Conservation (phyloP, 2,329 filamentous ascomycete species). For the Aspergillaceae sp. region DNA sequence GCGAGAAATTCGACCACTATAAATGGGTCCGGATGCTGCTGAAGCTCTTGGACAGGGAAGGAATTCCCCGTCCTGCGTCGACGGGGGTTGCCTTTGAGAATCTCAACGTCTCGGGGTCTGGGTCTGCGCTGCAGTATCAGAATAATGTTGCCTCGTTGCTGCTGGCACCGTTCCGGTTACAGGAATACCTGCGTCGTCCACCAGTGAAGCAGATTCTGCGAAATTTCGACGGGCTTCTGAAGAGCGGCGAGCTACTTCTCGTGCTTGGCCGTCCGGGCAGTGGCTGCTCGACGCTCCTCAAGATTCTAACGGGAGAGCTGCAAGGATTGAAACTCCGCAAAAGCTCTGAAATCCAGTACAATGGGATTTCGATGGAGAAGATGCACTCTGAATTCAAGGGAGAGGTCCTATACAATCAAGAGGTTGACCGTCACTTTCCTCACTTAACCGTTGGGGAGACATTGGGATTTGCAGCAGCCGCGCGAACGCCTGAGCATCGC, state of each 20-base stretch:
- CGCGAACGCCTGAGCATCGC: conserved; percentile 39
- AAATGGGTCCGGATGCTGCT: conserved; percentile 46
- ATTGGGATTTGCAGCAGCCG: conserved; percentile 47
- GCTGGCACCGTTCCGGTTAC: conserved; percentile 48
- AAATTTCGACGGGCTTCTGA: conserved; percentile 46
- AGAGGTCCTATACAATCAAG: conserved; percentile 33
- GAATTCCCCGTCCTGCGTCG: conserved; percentile 42
- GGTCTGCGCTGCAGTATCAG: conserved; percentile 59
- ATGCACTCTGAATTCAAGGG: conserved; percentile 57
- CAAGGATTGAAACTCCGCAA: conserved; percentile 67
- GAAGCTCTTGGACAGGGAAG: conserved; percentile 46
- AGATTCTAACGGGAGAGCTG: conserved; percentile 72
- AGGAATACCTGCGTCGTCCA: conserved; percentile 47
- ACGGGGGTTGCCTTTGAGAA: conserved; percentile 58
- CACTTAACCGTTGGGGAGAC: conserved; percentile 51
- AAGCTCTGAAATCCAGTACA: conserved; percentile 70
- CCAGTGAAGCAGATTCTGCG: conserved; percentile 48
- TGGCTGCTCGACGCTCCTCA: conserved; percentile 71
- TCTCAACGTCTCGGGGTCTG: conserved; percentile 58
- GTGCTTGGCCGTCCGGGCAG: conserved; percentile 34
- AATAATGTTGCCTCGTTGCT: conserved; percentile 55
- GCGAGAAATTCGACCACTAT: conserved; percentile 45
- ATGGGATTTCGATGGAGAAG: conserved; percentile 53
- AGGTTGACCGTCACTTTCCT: conserved; percentile 45
- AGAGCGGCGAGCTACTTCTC: conserved; percentile 40